A percentile compares a stretch with the other conserved stretches of the same genome.
Evolutionary conservation across 2,329 filamentous ascomycete species (phyloP).

Genomic region (Sclerotinia subarctica): DNA sequence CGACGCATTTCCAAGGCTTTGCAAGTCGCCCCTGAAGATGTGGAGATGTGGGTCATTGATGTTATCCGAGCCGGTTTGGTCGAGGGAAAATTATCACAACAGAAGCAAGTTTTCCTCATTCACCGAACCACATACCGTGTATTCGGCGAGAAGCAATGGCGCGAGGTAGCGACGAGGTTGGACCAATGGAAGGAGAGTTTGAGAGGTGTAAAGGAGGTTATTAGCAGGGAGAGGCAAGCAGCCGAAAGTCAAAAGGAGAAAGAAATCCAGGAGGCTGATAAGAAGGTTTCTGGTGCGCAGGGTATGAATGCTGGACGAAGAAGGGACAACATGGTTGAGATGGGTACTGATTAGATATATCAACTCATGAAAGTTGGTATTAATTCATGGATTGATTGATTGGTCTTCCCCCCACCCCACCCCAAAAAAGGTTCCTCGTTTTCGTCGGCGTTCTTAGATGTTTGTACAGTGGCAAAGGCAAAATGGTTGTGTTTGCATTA

Average conservation of each 20-base stretch:
- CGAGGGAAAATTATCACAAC: conserved; percentile 92
- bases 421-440: conserved; percentile 26
- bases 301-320: conserved; percentile 46
- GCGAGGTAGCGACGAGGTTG: conserved; percentile 83
- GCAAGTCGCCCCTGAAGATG: conserved; percentile 76
- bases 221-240: conserved; percentile 77
- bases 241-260: conserved; percentile 75
- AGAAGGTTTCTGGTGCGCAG: conserved; percentile 47
- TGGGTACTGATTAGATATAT: conserved; percentile 37
- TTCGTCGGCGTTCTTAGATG: conserved; percentile 33
- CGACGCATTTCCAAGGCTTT: conserved; percentile 78
- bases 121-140: conserved; percentile 96
- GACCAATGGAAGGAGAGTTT: conserved; percentile 89
- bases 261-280: conserved; percentile 68
- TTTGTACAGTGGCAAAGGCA: conserved; percentile 32
- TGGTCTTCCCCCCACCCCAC: neutral
- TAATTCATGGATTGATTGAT: conserved; percentile 18
- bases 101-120: conserved; percentile 88
- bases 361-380: conserved; percentile 13
- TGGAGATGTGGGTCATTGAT: conserved; percentile 99
- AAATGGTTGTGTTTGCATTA: conserved; percentile 26
- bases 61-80: conserved; percentile 93
- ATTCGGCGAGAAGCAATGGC: conserved; percentile 97
- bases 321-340: conserved; percentile 39
- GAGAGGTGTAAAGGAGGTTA: conserved; percentile 71